Evolutionary conservation across 305 asterid species (phyloP).

Genomic region (Fraxinus baroniana): DNA sequence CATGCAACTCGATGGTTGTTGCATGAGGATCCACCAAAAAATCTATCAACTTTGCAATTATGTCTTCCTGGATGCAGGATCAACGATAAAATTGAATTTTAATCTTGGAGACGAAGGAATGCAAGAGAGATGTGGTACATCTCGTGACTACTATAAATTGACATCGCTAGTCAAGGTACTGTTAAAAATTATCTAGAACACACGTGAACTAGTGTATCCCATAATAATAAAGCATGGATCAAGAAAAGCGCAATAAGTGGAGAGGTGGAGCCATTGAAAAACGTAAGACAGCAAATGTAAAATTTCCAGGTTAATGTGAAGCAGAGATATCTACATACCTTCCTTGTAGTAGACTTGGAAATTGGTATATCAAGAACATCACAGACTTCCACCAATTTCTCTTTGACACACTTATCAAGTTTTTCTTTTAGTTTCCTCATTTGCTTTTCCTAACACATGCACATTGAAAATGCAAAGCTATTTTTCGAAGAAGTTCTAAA

Average conservation of each 20-base stretch:
- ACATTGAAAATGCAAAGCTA: slow-evolving; percentile 14
- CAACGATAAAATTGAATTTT: slow-evolving; percentile 5
- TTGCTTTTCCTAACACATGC: slow-evolving; percentile 53
- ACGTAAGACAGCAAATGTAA: neutral
- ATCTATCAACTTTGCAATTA: slow-evolving; percentile 66
- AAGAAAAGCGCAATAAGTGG: slow-evolving; percentile 2
- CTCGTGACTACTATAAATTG: neutral
- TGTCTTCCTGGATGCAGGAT: slow-evolving; percentile 69
- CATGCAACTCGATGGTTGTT: slow-evolving; percentile 62
- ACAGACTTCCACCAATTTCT: slow-evolving; percentile 54
- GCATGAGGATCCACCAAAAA: slow-evolving; percentile 89
- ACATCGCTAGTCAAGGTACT: neutral
- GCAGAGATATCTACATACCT: slow-evolving; percentile 43
- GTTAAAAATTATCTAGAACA: neutral
- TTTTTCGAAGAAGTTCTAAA: neutral
- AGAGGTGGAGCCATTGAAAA: neutral
- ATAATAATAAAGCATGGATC: slow-evolving; percentile 14
- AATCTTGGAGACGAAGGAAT: neutral
- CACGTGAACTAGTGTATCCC: slow-evolving; percentile 1
- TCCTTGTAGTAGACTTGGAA: slow-evolving; percentile 42
- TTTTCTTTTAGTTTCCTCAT: slow-evolving; percentile 47
- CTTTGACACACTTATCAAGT: slow-evolving; percentile 58
- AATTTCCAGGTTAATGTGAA: neutral
- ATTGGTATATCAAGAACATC: slow-evolving; percentile 53
- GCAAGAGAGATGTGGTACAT: neutral